Conservation (phyloP, 441 rosid genomes). For the Pelargonium myrrhifolium region DNA sequence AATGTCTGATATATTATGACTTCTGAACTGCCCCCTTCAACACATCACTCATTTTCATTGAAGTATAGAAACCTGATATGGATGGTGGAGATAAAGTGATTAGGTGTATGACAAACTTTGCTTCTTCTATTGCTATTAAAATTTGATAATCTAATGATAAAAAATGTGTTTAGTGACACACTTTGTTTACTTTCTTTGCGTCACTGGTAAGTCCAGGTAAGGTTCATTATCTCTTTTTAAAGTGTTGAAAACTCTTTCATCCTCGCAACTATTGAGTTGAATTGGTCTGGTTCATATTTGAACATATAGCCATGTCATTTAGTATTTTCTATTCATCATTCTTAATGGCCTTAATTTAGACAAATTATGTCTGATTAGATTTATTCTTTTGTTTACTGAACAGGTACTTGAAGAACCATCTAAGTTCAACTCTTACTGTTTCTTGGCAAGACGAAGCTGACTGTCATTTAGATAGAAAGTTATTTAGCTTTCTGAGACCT, state of each 20-base stretch:
- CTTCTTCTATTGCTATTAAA: not conserved
- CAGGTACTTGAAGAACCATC: slow-evolving; percentile 66
- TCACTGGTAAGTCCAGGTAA: not conserved
- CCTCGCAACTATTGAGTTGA: not conserved
- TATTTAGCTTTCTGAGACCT: slow-evolving; percentile 54
- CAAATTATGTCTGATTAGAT: not conserved
- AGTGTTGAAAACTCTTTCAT: no score
- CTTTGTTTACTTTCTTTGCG: not conserved
- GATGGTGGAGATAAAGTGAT: not conserved
- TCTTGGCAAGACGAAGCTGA: slow-evolving; percentile 52
- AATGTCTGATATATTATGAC: not conserved
- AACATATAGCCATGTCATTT: not conserved
- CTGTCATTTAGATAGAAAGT: slow-evolving; percentile 34
- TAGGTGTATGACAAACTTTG: not conserved
- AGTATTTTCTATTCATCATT: not conserved
- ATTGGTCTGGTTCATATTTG: not conserved
- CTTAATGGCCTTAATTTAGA: not conserved
- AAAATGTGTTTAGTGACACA: not conserved
- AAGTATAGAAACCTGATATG: not conserved
- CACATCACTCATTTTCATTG: not conserved
- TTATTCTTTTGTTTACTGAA: slow-evolving; percentile 12
- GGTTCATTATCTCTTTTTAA: not conserved
- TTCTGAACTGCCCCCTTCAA: not conserved
- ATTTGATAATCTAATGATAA: not conserved
- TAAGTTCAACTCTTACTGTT: slow-evolving; percentile 59